Evolutionary conservation across 192 early-diverging fungal species (phyloP), one percentile per base, ranked within the genome.

Genomic region (Spinellus fusiger): DNA sequence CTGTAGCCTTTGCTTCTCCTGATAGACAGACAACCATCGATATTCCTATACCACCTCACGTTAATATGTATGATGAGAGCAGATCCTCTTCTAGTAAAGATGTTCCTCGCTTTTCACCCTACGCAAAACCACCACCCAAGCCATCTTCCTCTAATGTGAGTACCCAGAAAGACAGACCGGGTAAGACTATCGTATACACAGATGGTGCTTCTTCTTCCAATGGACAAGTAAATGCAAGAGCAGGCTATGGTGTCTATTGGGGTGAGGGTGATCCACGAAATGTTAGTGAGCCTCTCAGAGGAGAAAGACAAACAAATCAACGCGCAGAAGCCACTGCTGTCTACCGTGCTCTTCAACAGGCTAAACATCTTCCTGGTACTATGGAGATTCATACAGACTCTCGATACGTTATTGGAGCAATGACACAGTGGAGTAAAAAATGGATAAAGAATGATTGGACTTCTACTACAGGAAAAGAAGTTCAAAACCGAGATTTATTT

Each of bases 191-290:
- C 0, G 77, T 90, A 9, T 93, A 92, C 72, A 95, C 92, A 0
- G 93, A 97, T 57, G 94, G 94, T 31, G 82, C 85, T 44, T 81
- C 89, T 60, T 53, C 74, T 15, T 64, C 70, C 7, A 98, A 98
- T 76, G 94, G 94, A 15, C 60, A 49, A 20, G 1, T 18, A 8
- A 56, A 62, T 3, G 91, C 89, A 4, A 61, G 69, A 5, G 95
- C 90, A 28, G 95, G 95, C 18, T 65, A 91, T 20, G 95, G 95
- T 7, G 90, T 95, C 22, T 95, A 80, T 61, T 98, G 86, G 67
- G 90, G 89, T 9, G 56, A 62, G 0, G 69, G 73, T 37, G 88
- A 95, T 72, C 71, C 86, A 3, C 62, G 85, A 44, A 90, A 90
- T 65, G 38, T 84, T 4, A 84, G 82, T 27, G 80, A 79, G 49